phyloP scores from a whole-genome alignment of 2,329 filamentous ascomycete genomes.

The Microcera coccophila region DNA sequence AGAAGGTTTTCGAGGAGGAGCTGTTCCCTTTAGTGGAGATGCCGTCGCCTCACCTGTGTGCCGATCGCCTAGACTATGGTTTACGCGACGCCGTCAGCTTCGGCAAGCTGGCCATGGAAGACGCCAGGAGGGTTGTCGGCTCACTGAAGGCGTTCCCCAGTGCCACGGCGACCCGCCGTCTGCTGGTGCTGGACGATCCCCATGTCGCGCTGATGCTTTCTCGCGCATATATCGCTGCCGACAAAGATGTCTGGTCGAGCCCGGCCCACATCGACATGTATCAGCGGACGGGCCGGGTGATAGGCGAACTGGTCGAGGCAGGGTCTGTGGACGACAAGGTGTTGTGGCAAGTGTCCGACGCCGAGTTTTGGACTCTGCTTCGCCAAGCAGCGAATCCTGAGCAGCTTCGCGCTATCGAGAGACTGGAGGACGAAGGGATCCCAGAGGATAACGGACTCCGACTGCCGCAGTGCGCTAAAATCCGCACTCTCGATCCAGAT shows the following conservation, averaged over 20 bases:
- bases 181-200: neutral
- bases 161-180: neutral
- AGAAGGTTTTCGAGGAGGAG: slow-evolving; percentile 34
- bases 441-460: neutral
- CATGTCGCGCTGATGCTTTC: slow-evolving; percentile 22
- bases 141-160: neutral
- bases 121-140: slow-evolving; percentile 17
- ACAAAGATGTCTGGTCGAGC: slow-evolving; percentile 37
- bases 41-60: slow-evolving; percentile 36
- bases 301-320: slow-evolving; percentile 23
- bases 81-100: slow-evolving; percentile 35
- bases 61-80: slow-evolving; percentile 38
- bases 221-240: slow-evolving; percentile 31
- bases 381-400: neutral
- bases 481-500: neutral
- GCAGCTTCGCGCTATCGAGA: neutral
- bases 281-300: slow-evolving; percentile 31
- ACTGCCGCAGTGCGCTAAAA: neutral
- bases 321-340: neutral
- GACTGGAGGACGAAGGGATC: neutral
- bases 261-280: slow-evolving; percentile 35
- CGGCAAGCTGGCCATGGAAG: slow-evolving; percentile 27
- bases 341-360: neutral
- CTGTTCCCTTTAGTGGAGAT: slow-evolving; percentile 37
- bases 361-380: neutral